Percentiles rank a stretch among this genome's conserved stretches.
Conservation (phyloP, 2,329 filamentous ascomycete species). For the Nigrospora oryzae region DNA sequence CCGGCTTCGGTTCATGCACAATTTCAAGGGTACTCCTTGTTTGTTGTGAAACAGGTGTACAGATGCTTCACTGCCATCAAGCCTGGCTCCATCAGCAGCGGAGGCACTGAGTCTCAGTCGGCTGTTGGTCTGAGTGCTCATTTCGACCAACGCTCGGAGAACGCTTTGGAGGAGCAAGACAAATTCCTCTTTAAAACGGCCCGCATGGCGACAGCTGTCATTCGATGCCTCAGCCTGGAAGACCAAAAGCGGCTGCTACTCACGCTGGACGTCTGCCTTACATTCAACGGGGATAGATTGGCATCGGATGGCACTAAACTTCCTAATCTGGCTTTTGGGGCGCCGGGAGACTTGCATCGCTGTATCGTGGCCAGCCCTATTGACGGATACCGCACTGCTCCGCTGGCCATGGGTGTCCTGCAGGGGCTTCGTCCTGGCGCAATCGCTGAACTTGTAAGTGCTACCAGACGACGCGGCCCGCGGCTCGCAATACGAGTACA, state of each 20-base stretch:
- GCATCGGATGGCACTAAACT: not conserved
- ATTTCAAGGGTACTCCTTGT: constrained; percentile 15
- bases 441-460: constrained; percentile 13
- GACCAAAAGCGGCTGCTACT: constrained; percentile 16
- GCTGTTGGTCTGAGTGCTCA: constrained; percentile 9
- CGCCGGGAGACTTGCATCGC: not conserved
- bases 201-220: constrained; percentile 15
- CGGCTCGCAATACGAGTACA: too few relatives aligned
- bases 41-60: constrained; percentile 18
- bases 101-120: not conserved
- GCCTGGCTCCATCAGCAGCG: not conserved
- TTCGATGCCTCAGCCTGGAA: constrained; percentile 13
- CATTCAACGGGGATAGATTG: constrained; percentile 9
- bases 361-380: constrained; percentile 8
- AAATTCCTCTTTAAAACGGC: constrained; percentile 16
- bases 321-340: not conserved
- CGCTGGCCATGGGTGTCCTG: constrained; percentile 20
- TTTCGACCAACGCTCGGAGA: constrained; percentile 1
- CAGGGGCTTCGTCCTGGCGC: constrained; percentile 17
- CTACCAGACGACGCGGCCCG: too few relatives aligned
- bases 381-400: constrained; percentile 14
- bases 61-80: constrained; percentile 14
- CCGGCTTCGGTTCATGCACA: constrained; percentile 4
- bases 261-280: constrained; percentile 10
- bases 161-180: constrained; percentile 10